Evolutionary conservation across 1,284 basidiomycete genomes (phyloP).

Genomic region (Boletus semigastroideus): DNA sequence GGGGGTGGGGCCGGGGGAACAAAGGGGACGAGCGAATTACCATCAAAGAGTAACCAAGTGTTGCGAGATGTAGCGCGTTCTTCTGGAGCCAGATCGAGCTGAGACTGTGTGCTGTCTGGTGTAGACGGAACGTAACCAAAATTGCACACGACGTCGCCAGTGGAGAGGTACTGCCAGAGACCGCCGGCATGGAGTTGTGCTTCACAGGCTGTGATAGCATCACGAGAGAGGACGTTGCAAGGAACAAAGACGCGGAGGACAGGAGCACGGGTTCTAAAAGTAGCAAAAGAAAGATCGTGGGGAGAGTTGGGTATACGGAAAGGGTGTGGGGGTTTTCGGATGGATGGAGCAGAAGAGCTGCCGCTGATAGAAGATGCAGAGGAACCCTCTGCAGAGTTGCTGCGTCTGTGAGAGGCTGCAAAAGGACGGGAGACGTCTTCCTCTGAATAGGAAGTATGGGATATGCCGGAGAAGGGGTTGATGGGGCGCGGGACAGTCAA

Average conservation of each 20-base stretch:
- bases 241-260: conserved; percentile 74
- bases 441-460: conserved; percentile 32
- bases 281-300: conserved; percentile 62
- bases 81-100: conserved; percentile 17
- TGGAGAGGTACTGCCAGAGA: conserved; percentile 69
- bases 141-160: conserved; percentile 75
- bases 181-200: conserved; percentile 60
- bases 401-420: conserved; percentile 36
- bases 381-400: conserved; percentile 42
- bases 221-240: conserved; percentile 52
- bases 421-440: conserved; percentile 40
- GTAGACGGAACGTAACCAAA: conserved; percentile 60
- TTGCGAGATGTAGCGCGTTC: conserved; percentile 21
- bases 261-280: conserved; percentile 64
- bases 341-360: conserved; percentile 32
- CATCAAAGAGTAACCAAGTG: conserved; percentile 73
- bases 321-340: conserved; percentile 15
- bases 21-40: conserved; percentile 55
- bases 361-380: conserved; percentile 44
- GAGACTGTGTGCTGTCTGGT: conserved; percentile 34
- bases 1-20: conserved; percentile 51
- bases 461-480: conserved; percentile 15
- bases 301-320: conserved; percentile 36
- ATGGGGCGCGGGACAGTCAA: conserved; percentile 1
- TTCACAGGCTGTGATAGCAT: conserved; percentile 56